These are phyloP conservation scores for Microbotryomycetes sp. DNA, from an alignment of 1,284 basidiomycete genomes.

Conservation along the genomic window DNA sequence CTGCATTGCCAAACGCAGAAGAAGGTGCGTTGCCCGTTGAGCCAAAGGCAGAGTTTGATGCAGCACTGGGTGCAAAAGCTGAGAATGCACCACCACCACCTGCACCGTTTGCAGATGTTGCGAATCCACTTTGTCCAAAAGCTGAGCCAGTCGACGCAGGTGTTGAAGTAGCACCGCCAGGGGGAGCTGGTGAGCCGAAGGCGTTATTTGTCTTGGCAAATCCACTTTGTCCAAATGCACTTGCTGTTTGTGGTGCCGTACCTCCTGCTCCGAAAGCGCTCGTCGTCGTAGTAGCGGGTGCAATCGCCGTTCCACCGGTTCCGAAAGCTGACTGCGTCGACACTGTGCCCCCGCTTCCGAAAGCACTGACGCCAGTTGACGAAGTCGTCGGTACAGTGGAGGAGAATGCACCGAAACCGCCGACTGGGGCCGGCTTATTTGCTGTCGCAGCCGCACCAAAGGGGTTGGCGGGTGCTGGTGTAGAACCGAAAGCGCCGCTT, in stretches of 20 bases:
- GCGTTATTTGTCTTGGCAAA: conserved; percentile 13
- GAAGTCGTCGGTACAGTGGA: neutral
- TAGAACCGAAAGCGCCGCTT: conserved; percentile 1
- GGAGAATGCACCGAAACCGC: conserved; percentile 7
- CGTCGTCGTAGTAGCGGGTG: neutral
- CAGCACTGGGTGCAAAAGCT: conserved; percentile 33
- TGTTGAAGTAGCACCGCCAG: conserved; percentile 35
- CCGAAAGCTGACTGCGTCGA: neutral
- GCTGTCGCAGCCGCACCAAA: neutral
- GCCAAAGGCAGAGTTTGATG: conserved; percentile 36
- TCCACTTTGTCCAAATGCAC: conserved; percentile 15
- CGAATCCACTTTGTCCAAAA: conserved; percentile 48
- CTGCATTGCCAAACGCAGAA: neutral
- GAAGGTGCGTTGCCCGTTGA: neutral
- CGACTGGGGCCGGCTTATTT: neutral
- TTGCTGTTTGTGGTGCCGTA: neutral
- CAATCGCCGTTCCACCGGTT: neutral
- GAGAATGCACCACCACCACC: conserved; percentile 25
- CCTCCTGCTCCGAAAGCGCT: neutral
- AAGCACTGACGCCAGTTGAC: neutral
- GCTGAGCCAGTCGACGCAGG: conserved; percentile 33
- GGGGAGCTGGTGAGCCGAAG: conserved; percentile 48
- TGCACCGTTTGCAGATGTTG: conserved; percentile 34
- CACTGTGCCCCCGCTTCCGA: neutral
- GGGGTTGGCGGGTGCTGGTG: neutral